Conservation (phyloP, 2,329 filamentous ascomycete species). For the Claviceps sp. region DNA sequence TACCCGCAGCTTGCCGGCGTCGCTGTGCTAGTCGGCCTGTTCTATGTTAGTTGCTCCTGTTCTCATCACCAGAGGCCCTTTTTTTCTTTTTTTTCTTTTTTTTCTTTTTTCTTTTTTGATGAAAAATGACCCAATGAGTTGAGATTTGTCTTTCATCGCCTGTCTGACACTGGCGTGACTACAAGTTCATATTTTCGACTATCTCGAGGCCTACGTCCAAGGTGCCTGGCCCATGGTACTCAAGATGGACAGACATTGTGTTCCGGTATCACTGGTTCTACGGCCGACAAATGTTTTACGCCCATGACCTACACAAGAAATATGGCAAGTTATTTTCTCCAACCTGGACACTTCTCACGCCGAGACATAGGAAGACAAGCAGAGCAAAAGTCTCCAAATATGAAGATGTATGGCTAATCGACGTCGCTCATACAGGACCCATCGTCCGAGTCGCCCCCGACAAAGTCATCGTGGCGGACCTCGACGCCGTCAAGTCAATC, state of each 20-base stretch:
- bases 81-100: no score
- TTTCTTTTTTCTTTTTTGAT: no score
- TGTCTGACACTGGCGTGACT: neutral
- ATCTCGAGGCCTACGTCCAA: constrained; percentile 6
- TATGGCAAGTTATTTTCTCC: constrained; percentile 9
- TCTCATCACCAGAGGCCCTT: no score
- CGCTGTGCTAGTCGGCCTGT: neutral
- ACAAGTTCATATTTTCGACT: neutral
- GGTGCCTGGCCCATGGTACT: constrained; percentile 15
- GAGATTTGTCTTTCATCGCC: neutral
- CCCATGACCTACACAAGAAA: constrained; percentile 12
- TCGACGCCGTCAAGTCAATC: constrained; percentile 18
- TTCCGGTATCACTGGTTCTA: constrained; percentile 9
- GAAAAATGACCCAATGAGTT: neutral
- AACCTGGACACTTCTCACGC: no score
- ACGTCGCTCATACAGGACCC: constrained; percentile 7
- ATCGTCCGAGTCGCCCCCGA: constrained; percentile 14
- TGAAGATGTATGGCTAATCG: neutral
- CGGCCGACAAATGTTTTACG: constrained; percentile 8
- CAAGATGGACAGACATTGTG: constrained; percentile 10
- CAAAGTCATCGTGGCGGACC: constrained; percentile 12
- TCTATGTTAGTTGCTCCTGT: constrained; percentile 1
- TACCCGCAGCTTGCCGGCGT: neutral
- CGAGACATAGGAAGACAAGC: no score
- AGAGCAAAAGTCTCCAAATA: neutral